Base-by-base conservation (phyloP, 1,284 basidiomycete genomes). In the Irpex sp. region DNA sequence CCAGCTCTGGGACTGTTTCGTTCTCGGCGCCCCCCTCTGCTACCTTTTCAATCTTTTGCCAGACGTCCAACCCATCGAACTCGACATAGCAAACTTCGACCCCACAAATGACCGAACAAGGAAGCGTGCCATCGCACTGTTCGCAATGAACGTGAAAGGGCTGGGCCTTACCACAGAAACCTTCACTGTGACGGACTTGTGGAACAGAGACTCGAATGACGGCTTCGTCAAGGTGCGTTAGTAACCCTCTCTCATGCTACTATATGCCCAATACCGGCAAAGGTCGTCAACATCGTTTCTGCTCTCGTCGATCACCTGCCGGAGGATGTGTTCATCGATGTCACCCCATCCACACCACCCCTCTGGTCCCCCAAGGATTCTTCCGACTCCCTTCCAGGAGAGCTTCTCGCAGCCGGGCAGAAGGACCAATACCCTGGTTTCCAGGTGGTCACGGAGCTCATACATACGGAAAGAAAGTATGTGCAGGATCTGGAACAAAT, bases 401-500 rank as follows among this genome's bases (percentile, higher is more conserved):
- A 84, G 61, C 71, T 75, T 31, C 71, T 61, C 65, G 9, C 66
- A 57, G 6, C 58, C 57, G 39, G 61, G 54, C 39, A 83, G 17
- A 82, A 85, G 62, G 89, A 90, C 65, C 33, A 31, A 15, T 81
- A 86, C 15, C 88, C 89, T 19, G 83, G 93, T 37, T 87, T 86
- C 67, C 89, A 93, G 68, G 91, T 94, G 66, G 85, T 95, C 61
- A 84, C 85, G 68, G 95, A 97, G 76, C 88, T 97, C 68, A 86
- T 97, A 58, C 93, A 95, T 73, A 96, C 94, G 3, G 97, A 99
- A 76, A 88, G 97, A 60, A 98, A 97, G 79, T 99, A 97, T 76
- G 97, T 99, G 15, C 93, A 97, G 76, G 97, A 99, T 78, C 81
- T 99, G 62, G 97, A 99, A 76, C 90, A 96, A 71, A 90, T 99